phyloP scores from a whole-genome alignment of 2,329 filamentous ascomycete genomes.

The Clonostachys byssicola region DNA sequence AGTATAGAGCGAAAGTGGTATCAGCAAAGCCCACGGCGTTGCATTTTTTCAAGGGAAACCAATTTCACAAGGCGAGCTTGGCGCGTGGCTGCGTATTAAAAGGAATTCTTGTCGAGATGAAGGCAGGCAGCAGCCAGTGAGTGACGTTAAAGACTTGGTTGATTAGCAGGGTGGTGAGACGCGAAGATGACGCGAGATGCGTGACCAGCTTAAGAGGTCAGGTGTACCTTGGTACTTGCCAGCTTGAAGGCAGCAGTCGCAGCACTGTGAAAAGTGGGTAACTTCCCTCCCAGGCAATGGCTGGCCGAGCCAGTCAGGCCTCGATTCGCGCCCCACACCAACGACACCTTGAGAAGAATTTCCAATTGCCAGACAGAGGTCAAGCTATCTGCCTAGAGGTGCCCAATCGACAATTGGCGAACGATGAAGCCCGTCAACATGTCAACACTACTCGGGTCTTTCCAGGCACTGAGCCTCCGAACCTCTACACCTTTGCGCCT shows the following conservation, averaged over 20 bases:
- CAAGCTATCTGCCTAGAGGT: background rate
- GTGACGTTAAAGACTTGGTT: conserved; percentile 25
- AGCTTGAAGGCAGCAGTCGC: conserved; percentile 9
- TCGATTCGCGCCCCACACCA: background rate
- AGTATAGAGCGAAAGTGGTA: conserved; percentile 1
- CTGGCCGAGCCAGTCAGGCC: too few species aligned
- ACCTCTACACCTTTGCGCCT: conserved; percentile 31
- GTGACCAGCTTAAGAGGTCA: conserved; percentile 19
- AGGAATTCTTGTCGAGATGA: too few species aligned
- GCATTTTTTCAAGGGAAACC: too few species aligned
- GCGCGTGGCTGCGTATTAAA: too few species aligned
- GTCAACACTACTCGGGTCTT: conserved; percentile 42
- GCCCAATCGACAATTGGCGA: conserved; percentile 7
- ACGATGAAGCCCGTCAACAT: conserved; percentile 41
- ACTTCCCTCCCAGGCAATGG: too few species aligned
- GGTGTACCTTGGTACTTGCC: background rate
- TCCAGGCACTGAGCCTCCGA: conserved; percentile 43
- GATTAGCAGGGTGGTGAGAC: conserved; percentile 12
- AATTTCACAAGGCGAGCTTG: too few species aligned
- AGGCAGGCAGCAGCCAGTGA: background rate
- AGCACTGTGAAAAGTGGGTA: background rate
- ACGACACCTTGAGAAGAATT: conserved; percentile 4
- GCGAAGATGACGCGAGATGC: conserved; percentile 41
- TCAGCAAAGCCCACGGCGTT: too few species aligned
- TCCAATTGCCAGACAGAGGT: too few species aligned